Percentiles rank a stretch among this genome's conserved stretches.
These are phyloP conservation scores for Aspergillus ibericus DNA, from an alignment of 2,329 filamentous ascomycete genomes.

Conservation along the genomic window DNA sequence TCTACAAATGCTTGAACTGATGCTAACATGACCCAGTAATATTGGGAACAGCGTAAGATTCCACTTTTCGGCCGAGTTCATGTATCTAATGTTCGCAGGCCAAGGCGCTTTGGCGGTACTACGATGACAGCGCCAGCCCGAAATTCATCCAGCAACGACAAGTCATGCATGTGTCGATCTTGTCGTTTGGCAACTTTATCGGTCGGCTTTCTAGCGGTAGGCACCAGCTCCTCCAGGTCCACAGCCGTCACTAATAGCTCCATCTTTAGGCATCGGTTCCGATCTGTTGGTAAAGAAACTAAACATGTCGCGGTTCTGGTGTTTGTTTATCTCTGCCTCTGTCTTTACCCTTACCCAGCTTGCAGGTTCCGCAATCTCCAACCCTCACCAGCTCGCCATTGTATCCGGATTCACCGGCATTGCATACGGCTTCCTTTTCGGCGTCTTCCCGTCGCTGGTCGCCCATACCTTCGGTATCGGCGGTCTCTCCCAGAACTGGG, in stretches of 20 bases:
- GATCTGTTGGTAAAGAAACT: conserved; percentile 84
- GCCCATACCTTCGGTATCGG: conserved; percentile 89
- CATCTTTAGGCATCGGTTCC: conserved; percentile 71
- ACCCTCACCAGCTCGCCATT: conserved; percentile 73
- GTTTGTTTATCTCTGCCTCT: conserved; percentile 71
- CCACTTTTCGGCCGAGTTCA: neutral
- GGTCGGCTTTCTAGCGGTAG: conserved; percentile 76
- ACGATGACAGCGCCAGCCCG: conserved; percentile 69
- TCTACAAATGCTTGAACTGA: neutral
- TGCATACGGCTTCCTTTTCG: conserved; percentile 90
- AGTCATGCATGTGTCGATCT: conserved; percentile 87
- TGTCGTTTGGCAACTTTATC: conserved; percentile 84
- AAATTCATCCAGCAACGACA: conserved; percentile 78
- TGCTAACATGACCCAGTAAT: conserved; percentile 62
- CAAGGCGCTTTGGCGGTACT: conserved; percentile 84
- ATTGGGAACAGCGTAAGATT: conserved; percentile 76
- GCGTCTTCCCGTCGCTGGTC: conserved; percentile 85
- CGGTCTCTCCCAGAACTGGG: conserved; percentile 93
- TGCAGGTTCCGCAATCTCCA: conserved; percentile 69
- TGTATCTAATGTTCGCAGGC: conserved; percentile 36
- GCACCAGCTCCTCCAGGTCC: conserved; percentile 22
- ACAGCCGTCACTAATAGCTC: no score
- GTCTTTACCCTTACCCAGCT: conserved; percentile 81
- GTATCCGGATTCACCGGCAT: conserved; percentile 84
- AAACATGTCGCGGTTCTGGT: conserved; percentile 84